Evolutionary conservation across 805 yeast species (phyloP), one percentile per base, ranked within the genome.

Genomic region (Wickerhamiella qilinensis): DNA sequence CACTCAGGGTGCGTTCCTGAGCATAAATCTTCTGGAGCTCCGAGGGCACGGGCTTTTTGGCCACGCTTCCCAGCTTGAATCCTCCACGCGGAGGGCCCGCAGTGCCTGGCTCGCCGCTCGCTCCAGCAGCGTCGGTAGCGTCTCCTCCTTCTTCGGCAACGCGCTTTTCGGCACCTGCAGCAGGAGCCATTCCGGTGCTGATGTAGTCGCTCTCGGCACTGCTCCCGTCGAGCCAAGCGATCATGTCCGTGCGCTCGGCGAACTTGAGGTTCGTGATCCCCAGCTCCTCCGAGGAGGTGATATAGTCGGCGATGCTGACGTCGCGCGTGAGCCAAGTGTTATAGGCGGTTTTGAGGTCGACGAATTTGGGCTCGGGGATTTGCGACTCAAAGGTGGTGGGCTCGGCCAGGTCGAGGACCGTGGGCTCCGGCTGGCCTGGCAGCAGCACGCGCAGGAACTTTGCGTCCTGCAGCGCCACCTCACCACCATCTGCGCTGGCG

Each of bases 281-380:
- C 30, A 68, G 61, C 36, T 67, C 68, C 49, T 73, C 77, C 46
- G 94, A 82, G 29, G 71, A 75, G 9, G 75, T 68, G 43, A 84
- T 69, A 55, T 88, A 86, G 39, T 83, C 93, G 11, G 94, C 77
- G 33, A 85, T 77, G 30, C 77, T 69, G 20, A 80, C 66, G 39
- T 80, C 82, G 42, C 70, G 74, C 45, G 75, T 74, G 20, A 75
- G 46, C 91, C 93, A 88, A 46, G 91, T 79, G 50, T 81, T 83
- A 29, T 72, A 65, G 2, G 80, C 73, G 0, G 81, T 73, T 44
- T 71, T 64, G 40, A 84, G 60, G 14, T 15, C 15, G 7, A 28
- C 17, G 15, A 7, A 14, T 15, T 15, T 12, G 14, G 30, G n/a
- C 5, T 28, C 30, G 14, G 15, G 30, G 30, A 14, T 6, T 15